These are phyloP conservation scores for Cryptococcus sp. DNA, from an alignment of 1,284 basidiomycete species.

Conservation along the genomic window DNA sequence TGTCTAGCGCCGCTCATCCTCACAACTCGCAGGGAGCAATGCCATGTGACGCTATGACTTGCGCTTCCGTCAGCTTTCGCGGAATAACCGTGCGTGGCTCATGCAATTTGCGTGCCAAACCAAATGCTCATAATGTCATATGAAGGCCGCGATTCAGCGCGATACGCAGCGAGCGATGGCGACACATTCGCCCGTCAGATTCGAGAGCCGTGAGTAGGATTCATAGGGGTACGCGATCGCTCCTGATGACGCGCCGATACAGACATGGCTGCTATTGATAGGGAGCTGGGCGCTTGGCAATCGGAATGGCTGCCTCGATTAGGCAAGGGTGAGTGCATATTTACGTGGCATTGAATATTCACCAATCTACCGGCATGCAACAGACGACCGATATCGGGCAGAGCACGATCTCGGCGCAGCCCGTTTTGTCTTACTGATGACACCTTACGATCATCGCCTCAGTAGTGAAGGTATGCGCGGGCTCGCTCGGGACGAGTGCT, in stretches of 20 bases:
- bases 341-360: neutral
- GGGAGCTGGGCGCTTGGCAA: constrained; percentile 10
- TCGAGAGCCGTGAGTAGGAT: constrained; percentile 7
- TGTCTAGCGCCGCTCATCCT: neutral
- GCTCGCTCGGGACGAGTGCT: constrained; percentile 14
- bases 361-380: neutral
- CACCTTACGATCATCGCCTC: constrained; percentile 17
- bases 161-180: constrained; percentile 11
- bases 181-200: constrained; percentile 6
- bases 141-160: constrained; percentile 2
- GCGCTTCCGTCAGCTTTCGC: constrained; percentile 9
- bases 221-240: neutral
- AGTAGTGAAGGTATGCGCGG: constrained; percentile 9
- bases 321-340: constrained; percentile 1
- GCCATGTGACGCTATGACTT: constrained; percentile 15
- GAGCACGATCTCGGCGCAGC: constrained; percentile 16
- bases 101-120: neutral
- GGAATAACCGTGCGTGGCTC: constrained; percentile 3
- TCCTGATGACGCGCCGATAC: neutral
- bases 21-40: constrained; percentile 6
- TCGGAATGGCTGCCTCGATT: constrained; percentile 8
- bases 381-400: constrained; percentile 11
- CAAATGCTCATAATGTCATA: neutral
- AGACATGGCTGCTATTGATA: constrained; percentile 10
- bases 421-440: constrained; percentile 20